A percentile compares a stretch with the other conserved stretches of the same genome.
Conservation (phyloP, 2,329 filamentous ascomycete species). For the Aspergillus bombycis region DNA sequence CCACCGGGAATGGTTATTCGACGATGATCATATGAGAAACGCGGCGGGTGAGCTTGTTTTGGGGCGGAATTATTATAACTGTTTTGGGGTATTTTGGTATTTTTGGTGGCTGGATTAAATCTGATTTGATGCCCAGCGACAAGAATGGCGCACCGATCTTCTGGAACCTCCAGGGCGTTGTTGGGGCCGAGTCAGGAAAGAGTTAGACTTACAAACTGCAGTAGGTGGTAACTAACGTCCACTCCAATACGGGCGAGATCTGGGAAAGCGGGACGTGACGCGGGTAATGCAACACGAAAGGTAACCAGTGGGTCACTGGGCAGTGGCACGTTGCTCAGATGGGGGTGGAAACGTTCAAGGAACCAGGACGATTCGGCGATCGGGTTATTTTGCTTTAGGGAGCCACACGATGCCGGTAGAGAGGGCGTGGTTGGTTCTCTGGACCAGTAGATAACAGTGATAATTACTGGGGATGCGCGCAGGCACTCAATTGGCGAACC, state of each 20-base stretch:
- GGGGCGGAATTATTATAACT: slow-evolving; percentile 1
- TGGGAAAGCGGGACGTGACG: slow-evolving; percentile 23
- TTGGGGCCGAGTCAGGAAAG: slow-evolving; percentile 12
- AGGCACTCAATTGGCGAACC: slow-evolving; percentile 44
- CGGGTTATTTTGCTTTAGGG: slow-evolving; percentile 20
- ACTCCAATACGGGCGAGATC: slow-evolving; percentile 21
- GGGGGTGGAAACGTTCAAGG: slow-evolving; percentile 15
- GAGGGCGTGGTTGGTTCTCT: slow-evolving; percentile 16
- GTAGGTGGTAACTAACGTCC: slow-evolving; percentile 32
- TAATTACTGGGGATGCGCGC: slow-evolving; percentile 32
- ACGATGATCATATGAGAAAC: slow-evolving; percentile 16
- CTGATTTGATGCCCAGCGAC: slow-evolving; percentile 18
- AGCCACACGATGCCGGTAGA: slow-evolving; percentile 17
- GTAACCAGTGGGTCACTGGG: slow-evolving; percentile 35
- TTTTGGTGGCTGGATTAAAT: slow-evolving; percentile 7
- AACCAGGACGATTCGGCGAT: slow-evolving; percentile 16
- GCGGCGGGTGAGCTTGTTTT: slow-evolving; percentile 20
- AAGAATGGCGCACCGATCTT: slow-evolving; percentile 9
- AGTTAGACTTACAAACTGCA: slow-evolving; percentile 19
- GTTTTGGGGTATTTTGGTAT: slow-evolving; percentile 4
- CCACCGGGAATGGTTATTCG: slow-evolving; percentile 28
- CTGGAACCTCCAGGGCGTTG: slow-evolving; percentile 15
- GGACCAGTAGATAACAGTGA: slow-evolving; percentile 22
- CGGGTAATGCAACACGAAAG: slow-evolving; percentile 34
- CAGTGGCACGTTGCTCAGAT: slow-evolving; percentile 35